These are phyloP conservation scores for Moricandia moricandioides DNA, from an alignment of 345 rosid genomes.

Conservation along the genomic window DNA sequence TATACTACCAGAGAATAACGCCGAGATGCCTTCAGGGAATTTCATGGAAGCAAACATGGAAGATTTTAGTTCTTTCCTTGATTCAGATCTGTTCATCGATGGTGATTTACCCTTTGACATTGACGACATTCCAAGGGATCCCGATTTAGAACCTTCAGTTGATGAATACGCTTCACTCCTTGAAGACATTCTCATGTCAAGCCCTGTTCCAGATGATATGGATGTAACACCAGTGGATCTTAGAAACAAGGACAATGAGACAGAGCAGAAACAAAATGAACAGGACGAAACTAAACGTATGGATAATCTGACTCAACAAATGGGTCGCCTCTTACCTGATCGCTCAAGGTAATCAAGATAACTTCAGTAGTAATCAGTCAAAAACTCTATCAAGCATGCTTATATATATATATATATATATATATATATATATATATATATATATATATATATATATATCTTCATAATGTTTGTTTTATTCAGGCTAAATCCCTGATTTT, in stretches of 20 bases:
- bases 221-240: constrained; percentile 49
- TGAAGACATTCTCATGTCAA: constrained; percentile 51
- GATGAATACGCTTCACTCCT: constrained; percentile 50
- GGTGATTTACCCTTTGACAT: constrained; percentile 52
- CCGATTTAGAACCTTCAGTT: constrained; percentile 53
- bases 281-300: constrained; percentile 53
- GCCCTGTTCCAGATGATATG: constrained; percentile 59
- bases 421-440: too few relatives aligned
- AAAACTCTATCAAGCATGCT: neutral
- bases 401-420: too few relatives aligned
- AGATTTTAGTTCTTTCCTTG: constrained; percentile 46
- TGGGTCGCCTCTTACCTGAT: constrained; percentile 72
- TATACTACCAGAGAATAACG: constrained; percentile 46
- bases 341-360: constrained; percentile 26
- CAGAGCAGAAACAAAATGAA: constrained; percentile 40
- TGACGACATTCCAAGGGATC: constrained; percentile 50
- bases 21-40: constrained; percentile 43
- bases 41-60: constrained; percentile 41
- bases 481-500: constrained; percentile 30
- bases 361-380: neutral
- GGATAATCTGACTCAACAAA: constrained; percentile 77
- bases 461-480: neutral
- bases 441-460: too few relatives aligned
- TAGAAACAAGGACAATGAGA: constrained; percentile 33
- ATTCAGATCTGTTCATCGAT: constrained; percentile 44